Conservation (phyloP, 371 early-diverging fungal genomes). For the Rhizopus microsporus region DNA sequence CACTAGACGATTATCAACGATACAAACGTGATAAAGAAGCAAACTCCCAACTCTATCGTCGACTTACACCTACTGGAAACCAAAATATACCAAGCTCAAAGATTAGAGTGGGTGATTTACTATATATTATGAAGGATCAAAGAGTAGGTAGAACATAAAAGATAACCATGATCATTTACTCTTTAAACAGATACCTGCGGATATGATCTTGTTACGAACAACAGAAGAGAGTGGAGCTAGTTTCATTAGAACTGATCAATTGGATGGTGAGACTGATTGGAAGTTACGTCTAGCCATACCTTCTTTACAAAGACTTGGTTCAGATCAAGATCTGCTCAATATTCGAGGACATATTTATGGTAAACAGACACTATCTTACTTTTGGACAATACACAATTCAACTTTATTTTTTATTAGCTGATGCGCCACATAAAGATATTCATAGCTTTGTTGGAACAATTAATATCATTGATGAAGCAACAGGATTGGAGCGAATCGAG, state of each 20-base stretch:
- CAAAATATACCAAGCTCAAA: slow-evolving; percentile 79
- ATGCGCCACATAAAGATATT: slow-evolving; percentile 96
- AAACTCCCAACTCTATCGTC: slow-evolving; percentile 82
- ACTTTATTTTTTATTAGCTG: slow-evolving; percentile 55
- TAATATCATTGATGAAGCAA: slow-evolving; percentile 49
- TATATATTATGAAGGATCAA: slow-evolving; percentile 91
- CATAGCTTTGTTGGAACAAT: slow-evolving; percentile 93
- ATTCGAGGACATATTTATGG: slow-evolving; percentile 78
- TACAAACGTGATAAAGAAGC: slow-evolving; percentile 91
- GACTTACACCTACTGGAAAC: slow-evolving; percentile 58
- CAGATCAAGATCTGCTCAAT: slow-evolving; percentile 59
- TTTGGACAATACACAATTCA: neutral
- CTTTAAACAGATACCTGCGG: slow-evolving; percentile 75
- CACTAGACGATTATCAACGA: slow-evolving; percentile 93
- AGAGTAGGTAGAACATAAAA: slow-evolving; percentile 46
- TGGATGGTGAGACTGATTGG: slow-evolving; percentile 99
- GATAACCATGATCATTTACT: neutral
- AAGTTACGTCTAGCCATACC: slow-evolving; percentile 91
- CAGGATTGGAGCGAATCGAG: slow-evolving; percentile 57
- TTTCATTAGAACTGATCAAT: slow-evolving; percentile 99
- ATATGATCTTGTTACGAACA: slow-evolving; percentile 89
- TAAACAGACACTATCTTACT: slow-evolving; percentile 18
- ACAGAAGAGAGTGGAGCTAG: slow-evolving; percentile 87
- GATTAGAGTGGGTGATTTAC: slow-evolving; percentile 93
- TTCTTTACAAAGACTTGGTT: slow-evolving; percentile 70